Percentiles rank a stretch among this genome's conserved stretches.
Conservation (phyloP, 1,139 yeast genomes). For the Sugiyamaella xylanicola region DNA sequence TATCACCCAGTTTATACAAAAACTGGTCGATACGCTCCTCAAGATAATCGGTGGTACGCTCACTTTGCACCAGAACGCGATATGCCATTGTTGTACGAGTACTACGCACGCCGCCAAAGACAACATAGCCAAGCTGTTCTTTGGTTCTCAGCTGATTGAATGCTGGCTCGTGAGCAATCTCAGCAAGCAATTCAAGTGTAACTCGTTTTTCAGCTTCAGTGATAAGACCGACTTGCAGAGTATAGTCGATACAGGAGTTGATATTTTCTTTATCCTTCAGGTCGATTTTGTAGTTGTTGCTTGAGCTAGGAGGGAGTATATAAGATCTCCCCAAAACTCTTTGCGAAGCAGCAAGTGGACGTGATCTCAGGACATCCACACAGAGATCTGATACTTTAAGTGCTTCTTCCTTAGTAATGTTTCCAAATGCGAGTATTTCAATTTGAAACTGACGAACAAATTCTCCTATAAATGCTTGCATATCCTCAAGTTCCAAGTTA, state of each 20-base stretch:
- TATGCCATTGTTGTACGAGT: slow-evolving; percentile 77
- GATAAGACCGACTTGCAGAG: slow-evolving; percentile 65
- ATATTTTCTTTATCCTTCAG: slow-evolving; percentile 70
- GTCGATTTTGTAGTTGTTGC: slow-evolving; percentile 53
- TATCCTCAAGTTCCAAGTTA: slow-evolving; percentile 52
- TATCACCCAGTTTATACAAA: slow-evolving; percentile 47
- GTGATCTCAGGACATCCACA: slow-evolving; percentile 41
- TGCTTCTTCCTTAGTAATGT: slow-evolving; percentile 62
- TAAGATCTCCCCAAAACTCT: slow-evolving; percentile 54
- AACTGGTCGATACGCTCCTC: slow-evolving; percentile 77
- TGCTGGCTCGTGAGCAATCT: slow-evolving; percentile 80
- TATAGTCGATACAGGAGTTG: slow-evolving; percentile 83
- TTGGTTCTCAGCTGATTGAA: slow-evolving; percentile 88
- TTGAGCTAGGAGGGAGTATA: slow-evolving; percentile 49
- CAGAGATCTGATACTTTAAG: slow-evolving; percentile 49
- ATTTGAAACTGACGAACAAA: slow-evolving; percentile 53
- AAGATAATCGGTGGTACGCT: slow-evolving; percentile 70
- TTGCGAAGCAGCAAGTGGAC: slow-evolving; percentile 43
- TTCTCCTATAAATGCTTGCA: slow-evolving; percentile 51
- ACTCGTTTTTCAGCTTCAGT: slow-evolving; percentile 46
- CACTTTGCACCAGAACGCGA: slow-evolving; percentile 84
- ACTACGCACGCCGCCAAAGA: slow-evolving; percentile 70
- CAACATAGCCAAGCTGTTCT: slow-evolving; percentile 91
- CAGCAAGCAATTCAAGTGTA: slow-evolving; percentile 65
- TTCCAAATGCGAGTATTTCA: slow-evolving; percentile 81